Percentiles rank a stretch among this genome's conserved stretches.
phyloP scores from a whole-genome alignment of 179 eudicot species.

The Beta lomatogona region DNA sequence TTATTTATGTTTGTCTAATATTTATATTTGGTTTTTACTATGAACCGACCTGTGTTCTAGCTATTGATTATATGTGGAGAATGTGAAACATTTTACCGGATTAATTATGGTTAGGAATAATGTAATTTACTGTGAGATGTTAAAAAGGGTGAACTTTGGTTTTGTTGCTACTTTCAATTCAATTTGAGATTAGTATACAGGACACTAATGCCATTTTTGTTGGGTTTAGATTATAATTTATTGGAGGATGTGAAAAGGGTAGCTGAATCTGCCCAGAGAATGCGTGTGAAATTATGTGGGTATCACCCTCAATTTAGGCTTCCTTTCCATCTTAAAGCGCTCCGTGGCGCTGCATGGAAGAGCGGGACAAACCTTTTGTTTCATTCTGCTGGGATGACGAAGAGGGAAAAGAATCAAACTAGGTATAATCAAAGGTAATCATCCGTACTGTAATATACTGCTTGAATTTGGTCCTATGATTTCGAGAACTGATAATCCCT shows the following conservation, averaged over 20 bases:
- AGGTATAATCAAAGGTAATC: slow-evolving; percentile 52
- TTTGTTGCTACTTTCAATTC: background rate
- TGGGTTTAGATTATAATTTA: slow-evolving; percentile 67
- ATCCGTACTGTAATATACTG: background rate
- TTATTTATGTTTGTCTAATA: background rate
- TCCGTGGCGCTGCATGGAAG: slow-evolving; percentile 55
- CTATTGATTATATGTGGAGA: too few species aligned
- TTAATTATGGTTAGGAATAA: too few species aligned
- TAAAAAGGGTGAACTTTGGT: background rate
- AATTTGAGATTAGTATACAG: background rate
- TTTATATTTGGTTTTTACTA: background rate
- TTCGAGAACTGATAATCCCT: background rate
- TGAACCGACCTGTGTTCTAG: background rate
- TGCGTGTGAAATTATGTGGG: slow-evolving; percentile 52
- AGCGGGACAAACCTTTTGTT: slow-evolving; percentile 55
- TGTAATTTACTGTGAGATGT: too few species aligned
- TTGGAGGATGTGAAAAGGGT: slow-evolving; percentile 91
- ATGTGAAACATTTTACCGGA: too few species aligned
- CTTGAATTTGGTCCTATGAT: background rate
- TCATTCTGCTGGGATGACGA: slow-evolving; percentile 76
- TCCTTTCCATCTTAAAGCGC: slow-evolving; percentile 58
- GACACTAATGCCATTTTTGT: slow-evolving; percentile 5
- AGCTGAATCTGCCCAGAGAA: slow-evolving; percentile 86
- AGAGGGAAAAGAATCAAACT: slow-evolving; percentile 63
- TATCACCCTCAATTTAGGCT: slow-evolving; percentile 45